A percentile compares a stretch with the other conserved stretches of the same genome.
phyloP scores from a whole-genome alignment of 2,329 filamentous ascomycete species.

The Gremmenia infestans region DNA sequence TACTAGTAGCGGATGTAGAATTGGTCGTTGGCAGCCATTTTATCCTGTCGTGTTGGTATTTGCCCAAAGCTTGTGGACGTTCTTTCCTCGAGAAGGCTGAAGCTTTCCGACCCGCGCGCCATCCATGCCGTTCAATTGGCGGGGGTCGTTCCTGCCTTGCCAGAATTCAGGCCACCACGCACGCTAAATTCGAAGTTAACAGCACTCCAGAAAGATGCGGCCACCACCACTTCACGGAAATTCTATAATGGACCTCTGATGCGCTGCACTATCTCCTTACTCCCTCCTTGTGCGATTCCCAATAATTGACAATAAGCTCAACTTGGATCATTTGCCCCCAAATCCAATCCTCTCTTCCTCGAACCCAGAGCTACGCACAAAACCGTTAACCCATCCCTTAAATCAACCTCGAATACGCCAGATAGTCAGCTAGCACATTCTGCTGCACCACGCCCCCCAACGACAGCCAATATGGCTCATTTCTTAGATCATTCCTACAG shows the following conservation, averaged over 20 bases:
- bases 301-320: slow-evolving; percentile 9
- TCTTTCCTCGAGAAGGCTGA: slow-evolving; percentile 18
- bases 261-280: slow-evolving; percentile 20
- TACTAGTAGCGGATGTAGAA: slow-evolving; percentile 99
- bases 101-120: slow-evolving; percentile 8
- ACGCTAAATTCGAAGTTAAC: slow-evolving; percentile 19
- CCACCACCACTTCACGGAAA: slow-evolving; percentile 9
- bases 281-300: slow-evolving; percentile 16
- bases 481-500: slow-evolving; percentile 96
- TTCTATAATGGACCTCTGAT: slow-evolving; percentile 23
- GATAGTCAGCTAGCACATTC: slow-evolving; percentile 16
- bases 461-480: slow-evolving; percentile 69
- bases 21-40: slow-evolving; percentile 52
- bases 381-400: slow-evolving; percentile 12
- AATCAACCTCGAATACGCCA: slow-evolving; percentile 12
- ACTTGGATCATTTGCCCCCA: slow-evolving; percentile 9
- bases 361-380: slow-evolving; percentile 11
- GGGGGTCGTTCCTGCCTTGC: slow-evolving; percentile 8
- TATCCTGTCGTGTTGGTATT: background rate
- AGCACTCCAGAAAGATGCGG: slow-evolving; percentile 15
- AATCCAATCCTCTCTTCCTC: slow-evolving; percentile 5
- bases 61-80: background rate
- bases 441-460: slow-evolving; percentile 14
- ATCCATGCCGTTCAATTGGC: background rate
- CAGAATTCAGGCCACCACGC: slow-evolving; percentile 9